Evolutionary conservation across 2,329 filamentous ascomycete genomes (phyloP).

Genomic region (Metarhizium album): DNA sequence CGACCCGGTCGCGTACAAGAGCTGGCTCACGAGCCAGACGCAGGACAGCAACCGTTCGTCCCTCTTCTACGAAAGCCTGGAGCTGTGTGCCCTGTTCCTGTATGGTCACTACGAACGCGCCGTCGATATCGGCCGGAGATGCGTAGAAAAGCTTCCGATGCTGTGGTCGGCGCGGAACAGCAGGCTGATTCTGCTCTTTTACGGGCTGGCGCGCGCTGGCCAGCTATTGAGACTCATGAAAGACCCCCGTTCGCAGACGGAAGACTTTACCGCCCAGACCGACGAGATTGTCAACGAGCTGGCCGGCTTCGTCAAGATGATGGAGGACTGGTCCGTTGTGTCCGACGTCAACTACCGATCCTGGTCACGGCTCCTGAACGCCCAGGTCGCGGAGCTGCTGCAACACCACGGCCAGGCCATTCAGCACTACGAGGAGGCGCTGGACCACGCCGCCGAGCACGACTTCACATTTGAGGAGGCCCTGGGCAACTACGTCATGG

Average conservation of each 20-base stretch:
- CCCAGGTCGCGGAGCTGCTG: slow-evolving; percentile 55
- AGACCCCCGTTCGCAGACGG: slow-evolving; percentile 33
- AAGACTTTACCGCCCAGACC: slow-evolving; percentile 31
- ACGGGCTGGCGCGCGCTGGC: slow-evolving; percentile 46
- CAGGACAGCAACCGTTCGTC: slow-evolving; percentile 53
- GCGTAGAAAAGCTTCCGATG: slow-evolving; percentile 33
- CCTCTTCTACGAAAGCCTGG: slow-evolving; percentile 57
- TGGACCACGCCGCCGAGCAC: slow-evolving; percentile 62
- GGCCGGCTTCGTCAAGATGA: slow-evolving; percentile 43
- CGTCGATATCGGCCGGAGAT: slow-evolving; percentile 42
- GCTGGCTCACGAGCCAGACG: slow-evolving; percentile 41
- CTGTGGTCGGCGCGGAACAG: slow-evolving; percentile 52
- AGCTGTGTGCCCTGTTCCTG: slow-evolving; percentile 51
- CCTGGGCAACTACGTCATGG: slow-evolving; percentile 62
- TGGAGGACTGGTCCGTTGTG: slow-evolving; percentile 52
- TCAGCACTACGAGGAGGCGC: slow-evolving; percentile 54
- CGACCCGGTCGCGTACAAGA: slow-evolving; percentile 45
- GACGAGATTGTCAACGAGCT: slow-evolving; percentile 42
- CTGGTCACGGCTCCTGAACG: slow-evolving; percentile 58
- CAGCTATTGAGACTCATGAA: slow-evolving; percentile 37
- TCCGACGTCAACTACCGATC: slow-evolving; percentile 61
- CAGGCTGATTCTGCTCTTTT: slow-evolving; percentile 46
- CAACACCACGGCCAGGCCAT: slow-evolving; percentile 48
- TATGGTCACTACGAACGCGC: slow-evolving; percentile 53
- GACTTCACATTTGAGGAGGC: slow-evolving; percentile 62